Conservation (phyloP, 768 basidiomycete genomes). For the Hirschioporus abietinus region DNA sequence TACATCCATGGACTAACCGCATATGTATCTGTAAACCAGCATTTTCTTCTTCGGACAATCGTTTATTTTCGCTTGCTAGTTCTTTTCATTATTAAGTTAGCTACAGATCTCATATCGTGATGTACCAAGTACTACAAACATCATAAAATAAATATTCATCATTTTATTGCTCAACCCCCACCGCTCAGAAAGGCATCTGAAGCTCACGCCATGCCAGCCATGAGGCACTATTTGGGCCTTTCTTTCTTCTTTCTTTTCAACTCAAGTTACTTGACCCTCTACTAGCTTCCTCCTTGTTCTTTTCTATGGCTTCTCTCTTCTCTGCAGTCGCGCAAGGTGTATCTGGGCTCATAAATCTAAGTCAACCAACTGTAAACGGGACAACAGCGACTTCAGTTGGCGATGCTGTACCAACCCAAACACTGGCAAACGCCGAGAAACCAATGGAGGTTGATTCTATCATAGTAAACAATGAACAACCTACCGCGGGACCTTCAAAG, state of each 20-base stretch:
- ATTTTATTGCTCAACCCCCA: too few relatives aligned
- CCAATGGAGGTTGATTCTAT: not conserved
- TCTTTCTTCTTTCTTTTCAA: not conserved
- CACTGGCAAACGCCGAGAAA: not conserved
- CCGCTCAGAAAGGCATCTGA: not conserved
- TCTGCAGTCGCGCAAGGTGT: not conserved
- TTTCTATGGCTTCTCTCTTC: not conserved
- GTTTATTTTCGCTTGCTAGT: not conserved
- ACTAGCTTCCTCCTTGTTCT: not conserved
- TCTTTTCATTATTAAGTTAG: not conserved
- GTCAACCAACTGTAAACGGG: not conserved
- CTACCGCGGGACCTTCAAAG: not conserved
- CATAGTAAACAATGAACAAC: not conserved
- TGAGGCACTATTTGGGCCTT: not conserved
- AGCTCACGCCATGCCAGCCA: not conserved
- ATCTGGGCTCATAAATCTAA: not conserved
- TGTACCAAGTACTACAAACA: not conserved
- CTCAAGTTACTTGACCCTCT: not conserved
- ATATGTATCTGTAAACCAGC: not conserved
- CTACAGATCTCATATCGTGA: not conserved
- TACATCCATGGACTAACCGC: not conserved
- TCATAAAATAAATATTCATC: too few relatives aligned
- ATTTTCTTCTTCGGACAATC: not conserved
- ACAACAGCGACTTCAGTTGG: not conserved
- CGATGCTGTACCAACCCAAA: not conserved